Conservation (phyloP, 352 stramenopile species). For the Blastocystis sp. region DNA sequence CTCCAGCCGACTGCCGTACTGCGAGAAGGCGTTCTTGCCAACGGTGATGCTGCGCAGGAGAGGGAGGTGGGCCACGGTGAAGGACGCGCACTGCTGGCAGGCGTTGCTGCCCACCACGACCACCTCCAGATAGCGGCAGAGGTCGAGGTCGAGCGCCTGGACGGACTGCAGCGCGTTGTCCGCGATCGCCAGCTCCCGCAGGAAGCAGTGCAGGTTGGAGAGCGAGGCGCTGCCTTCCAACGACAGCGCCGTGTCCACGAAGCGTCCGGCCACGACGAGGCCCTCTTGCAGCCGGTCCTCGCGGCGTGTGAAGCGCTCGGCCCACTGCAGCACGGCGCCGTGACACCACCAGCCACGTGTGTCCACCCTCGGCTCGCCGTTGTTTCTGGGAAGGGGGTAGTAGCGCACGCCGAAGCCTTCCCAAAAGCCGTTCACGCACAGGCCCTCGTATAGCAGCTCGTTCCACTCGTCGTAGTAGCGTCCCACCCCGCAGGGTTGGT, state of each 20-base stretch:
- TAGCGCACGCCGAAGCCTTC: constrained; percentile 24
- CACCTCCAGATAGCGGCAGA: neutral
- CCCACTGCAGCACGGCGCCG: neutral
- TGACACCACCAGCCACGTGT: constrained; percentile 18
- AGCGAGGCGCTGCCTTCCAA: neutral
- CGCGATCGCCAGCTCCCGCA: neutral
- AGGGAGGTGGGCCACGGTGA: constrained; percentile 12
- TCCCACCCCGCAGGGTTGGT: constrained; percentile 5
- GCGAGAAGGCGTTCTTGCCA: constrained; percentile 18
- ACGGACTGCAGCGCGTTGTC: constrained; percentile 21
- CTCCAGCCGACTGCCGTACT: neutral
- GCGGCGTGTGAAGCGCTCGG: neutral
- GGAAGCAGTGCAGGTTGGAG: constrained; percentile 1
- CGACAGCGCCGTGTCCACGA: neutral
- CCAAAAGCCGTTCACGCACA: neutral
- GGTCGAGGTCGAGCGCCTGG: neutral
- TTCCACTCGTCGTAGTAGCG: constrained; percentile 49
- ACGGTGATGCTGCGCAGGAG: neutral
- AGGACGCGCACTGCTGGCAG: neutral
- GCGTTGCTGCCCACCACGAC: neutral
- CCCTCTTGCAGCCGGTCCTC: neutral
- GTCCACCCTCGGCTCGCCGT: neutral
- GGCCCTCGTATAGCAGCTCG: constrained; percentile 12
- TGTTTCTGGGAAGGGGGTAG: neutral
- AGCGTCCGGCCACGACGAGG: neutral